Evolutionary conservation across 345 rosid genomes (phyloP).

Genomic region (Pugionium dolabratum): DNA sequence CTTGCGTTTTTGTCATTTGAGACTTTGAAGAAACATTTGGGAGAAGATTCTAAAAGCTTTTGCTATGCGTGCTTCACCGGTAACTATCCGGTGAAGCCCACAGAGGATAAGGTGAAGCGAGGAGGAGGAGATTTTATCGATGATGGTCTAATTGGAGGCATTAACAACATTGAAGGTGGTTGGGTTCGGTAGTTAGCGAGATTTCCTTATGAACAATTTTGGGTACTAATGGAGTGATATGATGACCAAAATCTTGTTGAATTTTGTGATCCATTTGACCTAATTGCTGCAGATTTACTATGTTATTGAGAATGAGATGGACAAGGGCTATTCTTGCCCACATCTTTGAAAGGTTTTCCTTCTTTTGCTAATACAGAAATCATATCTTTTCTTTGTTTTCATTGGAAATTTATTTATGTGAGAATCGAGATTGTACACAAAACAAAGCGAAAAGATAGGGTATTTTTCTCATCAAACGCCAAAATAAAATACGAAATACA

Average conservation of each 20-base stretch:
- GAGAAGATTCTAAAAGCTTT: conserved; percentile 51
- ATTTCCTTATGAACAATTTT: conserved; percentile 18
- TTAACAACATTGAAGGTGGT: conserved; percentile 69
- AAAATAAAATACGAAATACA: too few species aligned
- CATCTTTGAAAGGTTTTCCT: conserved; percentile 24
- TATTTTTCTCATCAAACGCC: too few species aligned
- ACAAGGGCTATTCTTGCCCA: conserved; percentile 29
- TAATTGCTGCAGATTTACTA: conserved; percentile 11
- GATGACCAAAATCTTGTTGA: conserved; percentile 38
- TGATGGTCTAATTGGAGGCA: conserved; percentile 75
- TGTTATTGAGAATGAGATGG: conserved; percentile 14
- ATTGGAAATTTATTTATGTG: neutral
- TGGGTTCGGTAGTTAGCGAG: conserved; percentile 52
- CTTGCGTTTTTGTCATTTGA: conserved; percentile 74
- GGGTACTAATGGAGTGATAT: conserved; percentile 39
- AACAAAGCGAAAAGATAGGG: too few species aligned
- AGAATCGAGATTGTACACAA: too few species aligned
- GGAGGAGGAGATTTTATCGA: conserved; percentile 90
- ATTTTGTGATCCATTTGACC: conserved; percentile 36
- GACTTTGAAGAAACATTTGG: conserved; percentile 64
- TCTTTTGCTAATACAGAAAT: conserved; percentile 1
- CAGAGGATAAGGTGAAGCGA: conserved; percentile 72
- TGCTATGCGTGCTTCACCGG: conserved; percentile 98
- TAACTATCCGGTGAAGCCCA: conserved; percentile 77
- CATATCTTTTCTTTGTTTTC: conserved; percentile 2